Evolutionary conservation across 1,139 yeast genomes (phyloP), one percentile per base, ranked within the genome.

Genomic region (Taphrina confusa): DNA sequence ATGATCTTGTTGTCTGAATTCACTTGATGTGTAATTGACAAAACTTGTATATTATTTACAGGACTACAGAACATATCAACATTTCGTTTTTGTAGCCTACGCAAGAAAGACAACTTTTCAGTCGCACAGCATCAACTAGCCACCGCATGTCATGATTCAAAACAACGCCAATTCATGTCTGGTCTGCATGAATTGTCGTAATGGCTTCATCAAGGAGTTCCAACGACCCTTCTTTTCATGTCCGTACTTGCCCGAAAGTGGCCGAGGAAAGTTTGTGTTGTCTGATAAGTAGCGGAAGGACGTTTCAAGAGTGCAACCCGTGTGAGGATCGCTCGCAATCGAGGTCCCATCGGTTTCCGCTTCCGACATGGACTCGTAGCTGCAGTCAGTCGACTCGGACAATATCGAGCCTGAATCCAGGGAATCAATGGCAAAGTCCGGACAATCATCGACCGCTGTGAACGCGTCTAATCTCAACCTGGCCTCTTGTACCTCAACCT

Each of bases 291-390:
- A 37, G 20, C 23, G 42, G n/a, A 37, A 37, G 1, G 42, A 18
- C n/a, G 42, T 37, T 11, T 16, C 42, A 3, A 36, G 12, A n/a
- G n/a, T n/a, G n/a, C n/a, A n/a, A n/a, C n/a, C n/a, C n/a, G n/a
- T n/a, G n/a, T n/a, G n/a, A 4, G 42, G 42, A 18, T 37, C 42
- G n/a, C 42, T 37, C 11, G 42, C 42, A n/a, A 37, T n/a, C 18
- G 42, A 37, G 8, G 42, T 37, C 11, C 25, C 25, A n/a, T 37
- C 42, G 25, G 42, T 37, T 4, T 37, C 42, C 3, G 42, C 18
- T 18, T 37, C 42, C 23, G 42, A 37, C 1, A 25, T 25, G 8
- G 42, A 37, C n/a, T 37, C 25, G 42, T 18, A 37, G 25, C 42
- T 37, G 23, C 20, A 37, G 9, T 37, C 25, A 6, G 42, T 37